Conservation (phyloP, 805 yeast genomes). For the Lipomyces sp. region DNA sequence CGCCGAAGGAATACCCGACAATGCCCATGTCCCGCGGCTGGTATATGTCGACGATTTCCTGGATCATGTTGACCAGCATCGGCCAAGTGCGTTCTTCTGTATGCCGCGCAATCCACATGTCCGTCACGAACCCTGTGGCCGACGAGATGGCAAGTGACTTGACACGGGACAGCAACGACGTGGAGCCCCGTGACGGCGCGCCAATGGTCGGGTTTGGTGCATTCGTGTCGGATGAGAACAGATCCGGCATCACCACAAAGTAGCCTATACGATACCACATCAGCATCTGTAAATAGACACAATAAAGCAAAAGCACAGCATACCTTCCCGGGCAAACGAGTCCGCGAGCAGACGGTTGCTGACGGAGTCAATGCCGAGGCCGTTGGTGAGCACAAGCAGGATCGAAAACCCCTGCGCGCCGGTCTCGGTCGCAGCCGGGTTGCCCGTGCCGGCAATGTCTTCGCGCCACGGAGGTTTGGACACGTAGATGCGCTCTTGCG, state of each 20-base stretch:
- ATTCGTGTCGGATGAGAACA: constrained; percentile 36
- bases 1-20: constrained; percentile 39
- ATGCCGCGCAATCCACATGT: constrained; percentile 40
- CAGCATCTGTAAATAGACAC: not conserved
- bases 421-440: not conserved
- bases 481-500: constrained; percentile 21
- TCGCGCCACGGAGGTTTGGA: constrained; percentile 22
- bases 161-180: constrained; percentile 23
- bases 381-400: constrained; percentile 34
- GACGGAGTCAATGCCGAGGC: constrained; percentile 34
- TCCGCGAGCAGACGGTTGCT: constrained; percentile 37
- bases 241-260: constrained; percentile 37
- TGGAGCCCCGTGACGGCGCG: constrained; percentile 2
- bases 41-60: constrained; percentile 34
- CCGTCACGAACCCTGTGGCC: constrained; percentile 37
- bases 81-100: constrained; percentile 36
- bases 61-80: constrained; percentile 30
- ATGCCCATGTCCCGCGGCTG: constrained; percentile 34
- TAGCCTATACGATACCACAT: constrained; percentile 21
- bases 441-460: too few relatives aligned
- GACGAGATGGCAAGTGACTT: constrained; percentile 32
- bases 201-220: constrained; percentile 5
- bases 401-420: constrained; percentile 17
- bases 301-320: not conserved
- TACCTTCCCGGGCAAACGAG: constrained; percentile 30